Base-by-base conservation (phyloP, 2,329 filamentous ascomycete genomes). In the Apiospora rasikravindrae region DNA sequence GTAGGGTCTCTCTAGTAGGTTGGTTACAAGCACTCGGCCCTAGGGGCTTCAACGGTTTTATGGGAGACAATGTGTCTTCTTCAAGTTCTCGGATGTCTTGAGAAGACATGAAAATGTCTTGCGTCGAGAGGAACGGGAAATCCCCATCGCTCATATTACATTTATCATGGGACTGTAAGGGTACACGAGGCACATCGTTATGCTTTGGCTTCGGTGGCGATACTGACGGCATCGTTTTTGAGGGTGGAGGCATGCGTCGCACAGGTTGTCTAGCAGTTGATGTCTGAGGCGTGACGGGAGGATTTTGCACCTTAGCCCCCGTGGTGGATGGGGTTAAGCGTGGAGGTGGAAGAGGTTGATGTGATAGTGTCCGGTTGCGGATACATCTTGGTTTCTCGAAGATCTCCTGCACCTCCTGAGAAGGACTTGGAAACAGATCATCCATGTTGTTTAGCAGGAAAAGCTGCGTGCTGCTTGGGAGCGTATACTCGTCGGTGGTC, bases 391-490 rank as follows among this genome's bases (percentile, higher is more conserved):
- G 75, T 53, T 86, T 83, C 44, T 86, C 84, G 2, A 82, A 77
- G 3, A 91, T 79, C 77, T 91, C 88, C 24, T 84, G 82, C 8
- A 84, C 82, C 77, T 89, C 86, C 75, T 91, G 89, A 0, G 87
- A 89, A 0, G 87, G 83, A n/a, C 84, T 87, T 0, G 88, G 88
- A 64, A 89, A 87, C 73, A 89, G 85, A 70, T 89, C 87, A 51
- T 89, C 87, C 10, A 87, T 76, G 72, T 88, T 83, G 53, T 78
- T 76, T 42, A 83, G 79, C 11, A 89, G 80, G n/a, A 90, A 88
- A 11, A 84, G 81, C 73, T 89, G 88, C 0, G 88, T 90, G 74
- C 86, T 87, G 40, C 80, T 78, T 8, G 83, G 82, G 66, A 76
- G 67, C 11, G 71, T 33, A 22, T 40, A n/a, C 19, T 64, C 57